Evolutionary conservation across 352 stramenopile genomes (phyloP).

Genomic region (Globisporangium heterothallicum): DNA sequence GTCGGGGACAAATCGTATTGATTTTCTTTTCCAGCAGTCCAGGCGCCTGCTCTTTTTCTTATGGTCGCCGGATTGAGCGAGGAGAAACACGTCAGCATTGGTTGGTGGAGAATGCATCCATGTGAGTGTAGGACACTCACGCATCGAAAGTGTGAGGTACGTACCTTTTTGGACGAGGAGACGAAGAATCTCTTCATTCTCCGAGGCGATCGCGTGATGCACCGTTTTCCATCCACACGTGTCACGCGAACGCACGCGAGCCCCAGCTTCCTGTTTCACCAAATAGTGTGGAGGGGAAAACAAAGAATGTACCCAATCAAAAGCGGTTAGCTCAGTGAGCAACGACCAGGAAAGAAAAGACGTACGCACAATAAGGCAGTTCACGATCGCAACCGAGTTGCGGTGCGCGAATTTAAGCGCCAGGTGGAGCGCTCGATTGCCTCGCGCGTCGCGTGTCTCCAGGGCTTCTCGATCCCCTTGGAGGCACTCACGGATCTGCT

Average conservation of each 20-base stretch:
- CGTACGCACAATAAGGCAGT: slow-evolving; percentile 37
- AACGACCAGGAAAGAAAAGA: neutral
- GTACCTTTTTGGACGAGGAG: slow-evolving; percentile 44
- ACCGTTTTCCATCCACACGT: slow-evolving; percentile 55
- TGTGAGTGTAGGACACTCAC: neutral
- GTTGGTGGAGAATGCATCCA: neutral
- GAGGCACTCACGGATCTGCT: slow-evolving; percentile 43
- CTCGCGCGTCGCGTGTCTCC: slow-evolving; percentile 43
- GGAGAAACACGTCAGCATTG: neutral
- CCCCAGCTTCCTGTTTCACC: slow-evolving; percentile 35
- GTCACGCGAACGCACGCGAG: slow-evolving; percentile 59
- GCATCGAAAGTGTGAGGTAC: neutral
- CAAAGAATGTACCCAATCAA: neutral
- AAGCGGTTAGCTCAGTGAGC: neutral
- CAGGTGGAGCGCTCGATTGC: slow-evolving; percentile 60
- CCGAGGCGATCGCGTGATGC: slow-evolving; percentile 48
- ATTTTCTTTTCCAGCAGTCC: slow-evolving; percentile 50
- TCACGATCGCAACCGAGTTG: slow-evolving; percentile 48
- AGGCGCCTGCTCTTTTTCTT: slow-evolving; percentile 58
- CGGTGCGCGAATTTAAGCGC: slow-evolving; percentile 65
- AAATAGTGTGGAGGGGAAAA: neutral
- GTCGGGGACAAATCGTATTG: slow-evolving; percentile 29
- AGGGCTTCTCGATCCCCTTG: slow-evolving; percentile 22
- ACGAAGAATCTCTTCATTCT: slow-evolving; percentile 57
- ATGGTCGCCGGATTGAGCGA: neutral